A percentile compares a stretch with the other conserved stretches of the same genome.
phyloP scores from a whole-genome alignment of 177 flowering plant genomes.

The Vitis hybrid region DNA sequence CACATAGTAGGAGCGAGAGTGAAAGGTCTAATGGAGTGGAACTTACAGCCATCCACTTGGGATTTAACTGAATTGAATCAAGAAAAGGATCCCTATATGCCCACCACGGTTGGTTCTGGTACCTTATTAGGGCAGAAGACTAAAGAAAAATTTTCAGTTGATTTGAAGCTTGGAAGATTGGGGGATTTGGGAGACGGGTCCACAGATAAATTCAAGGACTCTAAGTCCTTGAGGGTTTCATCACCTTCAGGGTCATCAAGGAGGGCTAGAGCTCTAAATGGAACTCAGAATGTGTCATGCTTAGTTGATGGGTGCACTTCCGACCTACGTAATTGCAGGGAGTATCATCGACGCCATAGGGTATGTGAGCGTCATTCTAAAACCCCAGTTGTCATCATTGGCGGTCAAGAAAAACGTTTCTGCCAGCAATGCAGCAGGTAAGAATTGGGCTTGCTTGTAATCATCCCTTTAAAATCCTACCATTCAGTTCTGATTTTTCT shows the following conservation, averaged over 20 bases:
- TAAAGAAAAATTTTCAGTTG: conserved; percentile 29
- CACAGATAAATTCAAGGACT: conserved; percentile 24
- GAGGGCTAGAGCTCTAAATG: conserved; percentile 35
- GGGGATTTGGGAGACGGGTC: conserved; percentile 27
- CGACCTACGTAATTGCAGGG: conserved; percentile 62
- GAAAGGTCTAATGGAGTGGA: conserved; percentile 35
- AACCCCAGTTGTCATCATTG: conserved; percentile 54
- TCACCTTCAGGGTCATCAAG: conserved; percentile 38
- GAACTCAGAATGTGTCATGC: conserved; percentile 40
- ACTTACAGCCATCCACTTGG: conserved; percentile 29
- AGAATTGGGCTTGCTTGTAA: background rate
- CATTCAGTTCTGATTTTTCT: no score
- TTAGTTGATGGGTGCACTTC: conserved; percentile 66
- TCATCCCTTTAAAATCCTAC: background rate
- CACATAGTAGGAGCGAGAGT: conserved; percentile 2
- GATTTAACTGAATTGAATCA: conserved; percentile 25
- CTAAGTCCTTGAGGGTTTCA: conserved; percentile 3
- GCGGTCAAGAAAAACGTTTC: conserved; percentile 62
- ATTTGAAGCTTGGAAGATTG: conserved; percentile 39
- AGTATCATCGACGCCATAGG: conserved; percentile 69
- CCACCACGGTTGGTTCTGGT: conserved; percentile 18
- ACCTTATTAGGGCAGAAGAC: conserved; percentile 19
- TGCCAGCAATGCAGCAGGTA: conserved; percentile 88
- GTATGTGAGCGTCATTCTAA: conserved; percentile 74
- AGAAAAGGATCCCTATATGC: conserved; percentile 15